Base-by-base conservation (phyloP, 1,284 basidiomycete genomes). In the Pascua sp. region DNA sequence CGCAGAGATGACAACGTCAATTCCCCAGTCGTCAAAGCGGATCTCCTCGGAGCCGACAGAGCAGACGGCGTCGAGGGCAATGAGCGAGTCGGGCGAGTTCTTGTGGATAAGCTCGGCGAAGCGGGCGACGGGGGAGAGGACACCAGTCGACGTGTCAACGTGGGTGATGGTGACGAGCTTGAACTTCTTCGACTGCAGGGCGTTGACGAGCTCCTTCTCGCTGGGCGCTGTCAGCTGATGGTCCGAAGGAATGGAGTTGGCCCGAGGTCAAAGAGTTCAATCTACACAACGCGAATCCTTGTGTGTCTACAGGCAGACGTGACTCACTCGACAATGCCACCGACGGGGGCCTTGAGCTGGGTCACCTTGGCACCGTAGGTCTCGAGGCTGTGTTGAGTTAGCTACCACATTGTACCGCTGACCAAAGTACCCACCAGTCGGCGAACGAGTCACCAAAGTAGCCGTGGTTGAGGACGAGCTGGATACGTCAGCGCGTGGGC, bases 41-140 rank as follows among this genome's bases (percentile, higher is more conserved):
- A 98, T 95, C 77, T 98, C 92, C 76, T 98, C 95, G 66, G 89
- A 93, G 0, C 90, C 95, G 12, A 98, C 93, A 8, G 92, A 88
- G 80, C 96, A 98, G 37, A 98, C 96, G 44, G 86, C 91, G 73
- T 98, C 95, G 57, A 95, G 81, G 17, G 91, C 82, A 53, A 97
- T 88, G 60, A 98, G 81, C 1, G 93, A 90, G 39, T 91, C 85
- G 5, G 96, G 95, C 3, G 90, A 92, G 65, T 90, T 83, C 47
- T 83, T 81, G 69, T 83, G 84, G 55, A 95, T 89, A 5, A 86
- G 82, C 63, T 86, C 84, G 18, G 86, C 85, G 65, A 98, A 85
- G 42, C 83, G 84, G 70, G 89, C 86, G 48, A 89, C 87, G 68
- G 95, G 84, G 36, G 91, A 91, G 46, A 98, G 83, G 11, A 98